These are phyloP conservation scores for Penicillium sp. DNA, from an alignment of 2,329 filamentous ascomycete genomes.

Conservation along the genomic window DNA sequence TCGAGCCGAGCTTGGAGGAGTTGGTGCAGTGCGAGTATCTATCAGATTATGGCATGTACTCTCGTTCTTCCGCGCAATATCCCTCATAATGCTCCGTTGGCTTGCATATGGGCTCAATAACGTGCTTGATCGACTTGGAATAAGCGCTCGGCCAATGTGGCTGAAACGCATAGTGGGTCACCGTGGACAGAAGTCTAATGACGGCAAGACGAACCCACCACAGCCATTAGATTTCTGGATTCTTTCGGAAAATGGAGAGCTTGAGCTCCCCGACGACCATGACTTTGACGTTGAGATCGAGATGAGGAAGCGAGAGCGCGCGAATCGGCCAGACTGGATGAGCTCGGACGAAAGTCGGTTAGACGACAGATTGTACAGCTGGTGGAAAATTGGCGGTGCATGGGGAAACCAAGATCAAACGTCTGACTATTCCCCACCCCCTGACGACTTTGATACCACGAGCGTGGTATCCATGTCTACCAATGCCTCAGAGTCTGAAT, in stretches of 20 bases:
- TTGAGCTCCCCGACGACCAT: constrained; percentile 58
- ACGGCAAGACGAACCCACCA: constrained; percentile 10
- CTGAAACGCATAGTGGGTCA: constrained; percentile 45
- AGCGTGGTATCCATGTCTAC: constrained; percentile 71
- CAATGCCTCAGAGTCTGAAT: constrained; percentile 50
- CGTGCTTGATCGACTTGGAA: constrained; percentile 57
- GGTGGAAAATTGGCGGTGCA: constrained; percentile 80
- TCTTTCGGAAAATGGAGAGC: constrained; percentile 52
- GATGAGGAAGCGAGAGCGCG: constrained; percentile 62
- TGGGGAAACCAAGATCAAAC: constrained; percentile 82
- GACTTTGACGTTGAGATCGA: constrained; percentile 79
- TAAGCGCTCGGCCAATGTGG: constrained; percentile 64
- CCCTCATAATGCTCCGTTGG: constrained; percentile 61
- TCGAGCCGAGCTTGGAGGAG: constrained; percentile 54
- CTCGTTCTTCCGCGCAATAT: constrained; percentile 74
- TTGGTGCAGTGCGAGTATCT: constrained; percentile 75
- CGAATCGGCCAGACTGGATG: constrained; percentile 40
- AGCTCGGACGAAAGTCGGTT: constrained; percentile 62
- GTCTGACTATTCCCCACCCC: constrained; percentile 67
- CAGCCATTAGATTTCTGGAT: constrained; percentile 54
- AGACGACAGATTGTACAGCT: constrained; percentile 72
- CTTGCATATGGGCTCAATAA: constrained; percentile 55
- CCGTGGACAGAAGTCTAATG: constrained; percentile 18
- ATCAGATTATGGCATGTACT: constrained; percentile 71
- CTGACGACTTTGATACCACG: constrained; percentile 68